These are phyloP conservation scores for Hymenoscyphus salicellus DNA, from an alignment of 2,329 filamentous ascomycete species.

Conservation along the genomic window DNA sequence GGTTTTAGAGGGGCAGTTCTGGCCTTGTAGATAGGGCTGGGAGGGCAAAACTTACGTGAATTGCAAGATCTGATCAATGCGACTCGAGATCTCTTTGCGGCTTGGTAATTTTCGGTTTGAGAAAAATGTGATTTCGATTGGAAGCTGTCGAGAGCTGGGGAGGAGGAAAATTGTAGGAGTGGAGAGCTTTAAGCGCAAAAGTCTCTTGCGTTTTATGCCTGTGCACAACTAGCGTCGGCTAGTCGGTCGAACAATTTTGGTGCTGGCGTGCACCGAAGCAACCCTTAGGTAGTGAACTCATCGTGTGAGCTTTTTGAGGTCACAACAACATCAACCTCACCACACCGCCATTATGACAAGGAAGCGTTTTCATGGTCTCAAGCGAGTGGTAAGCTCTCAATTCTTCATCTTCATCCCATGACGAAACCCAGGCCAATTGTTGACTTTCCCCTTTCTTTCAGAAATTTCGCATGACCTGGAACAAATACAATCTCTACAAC, in stretches of 20 bases:
- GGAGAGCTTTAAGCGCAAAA: slow-evolving; percentile 5
- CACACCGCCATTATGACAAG: slow-evolving; percentile 41
- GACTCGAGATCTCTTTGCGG: not conserved
- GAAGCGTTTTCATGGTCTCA: slow-evolving; percentile 65
- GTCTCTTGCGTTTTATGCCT: slow-evolving; percentile 1
- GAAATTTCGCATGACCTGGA: slow-evolving; percentile 96
- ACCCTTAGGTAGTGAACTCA: not conserved
- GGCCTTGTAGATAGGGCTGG: not conserved
- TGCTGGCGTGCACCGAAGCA: not conserved
- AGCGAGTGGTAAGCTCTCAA: slow-evolving; percentile 54
- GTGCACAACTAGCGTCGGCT: not conserved
- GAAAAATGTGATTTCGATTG: slow-evolving; percentile 1
- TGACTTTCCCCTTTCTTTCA: slow-evolving; percentile 40
- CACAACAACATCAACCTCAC: not conserved
- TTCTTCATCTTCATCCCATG: not conserved
- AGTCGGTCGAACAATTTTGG: slow-evolving; percentile 1
- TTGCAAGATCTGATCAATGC: not conserved
- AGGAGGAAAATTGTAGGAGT: not conserved
- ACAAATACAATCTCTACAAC: slow-evolving; percentile 96
- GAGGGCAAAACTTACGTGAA: not conserved
- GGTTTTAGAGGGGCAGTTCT: slow-evolving; percentile 6
- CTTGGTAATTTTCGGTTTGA: not conserved
- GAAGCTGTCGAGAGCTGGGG: not conserved
- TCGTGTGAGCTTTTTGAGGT: not conserved
- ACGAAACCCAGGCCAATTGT: slow-evolving; percentile 5